Base-by-base conservation (phyloP, 1,284 basidiomycete genomes). In the Ustilago trichophora region DNA sequence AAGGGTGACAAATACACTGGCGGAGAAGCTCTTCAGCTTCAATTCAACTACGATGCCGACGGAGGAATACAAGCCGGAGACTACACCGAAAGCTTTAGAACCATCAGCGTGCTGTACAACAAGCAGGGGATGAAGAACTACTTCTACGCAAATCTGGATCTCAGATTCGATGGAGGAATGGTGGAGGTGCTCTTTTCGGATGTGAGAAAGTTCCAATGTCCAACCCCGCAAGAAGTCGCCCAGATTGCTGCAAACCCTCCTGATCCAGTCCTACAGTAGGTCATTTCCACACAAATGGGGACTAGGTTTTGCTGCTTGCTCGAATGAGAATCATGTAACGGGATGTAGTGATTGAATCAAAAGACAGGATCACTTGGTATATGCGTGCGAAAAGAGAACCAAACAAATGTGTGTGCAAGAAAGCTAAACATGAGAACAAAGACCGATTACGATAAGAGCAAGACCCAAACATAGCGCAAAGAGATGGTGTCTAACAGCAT, bases 401-500 rank as follows among this genome's bases (percentile, higher is more conserved):
- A 25, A 33, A 34, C 8, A 24, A 32, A 18, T 34, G 19, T 4
- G 13, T 9, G 21, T 22, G 36, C 37, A 16, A 36, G 13, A 18
- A 35, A 47, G 16, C 32, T 16, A 5, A 19, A 15, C 34, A 38
- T 29, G 13, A 29, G 13, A 29, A 29, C 27, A n/a, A n/a, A n/a
- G n/a, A n/a, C n/a, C n/a, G n/a, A n/a, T n/a, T n/a, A n/a, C n/a
- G n/a, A n/a, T n/a, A n/a, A n/a, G n/a, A n/a, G n/a, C n/a, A n/a
- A n/a, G n/a, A n/a, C n/a, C n/a, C n/a, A n/a, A n/a, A n/a, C n/a
- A n/a, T n/a, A n/a, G n/a, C n/a, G n/a, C n/a, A 3, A 11, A 29
- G 8, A 27, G 15, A 24, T 29, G 26, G n/a, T 13, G 21, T 15
- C 19, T 24, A 74, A 34, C 72, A 74, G 38, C 69, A 67, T 5